Evolutionary conservation across 768 basidiomycete species (phyloP), one percentile per base, ranked within the genome.

Genomic region (Pleurotus sapidus): DNA sequence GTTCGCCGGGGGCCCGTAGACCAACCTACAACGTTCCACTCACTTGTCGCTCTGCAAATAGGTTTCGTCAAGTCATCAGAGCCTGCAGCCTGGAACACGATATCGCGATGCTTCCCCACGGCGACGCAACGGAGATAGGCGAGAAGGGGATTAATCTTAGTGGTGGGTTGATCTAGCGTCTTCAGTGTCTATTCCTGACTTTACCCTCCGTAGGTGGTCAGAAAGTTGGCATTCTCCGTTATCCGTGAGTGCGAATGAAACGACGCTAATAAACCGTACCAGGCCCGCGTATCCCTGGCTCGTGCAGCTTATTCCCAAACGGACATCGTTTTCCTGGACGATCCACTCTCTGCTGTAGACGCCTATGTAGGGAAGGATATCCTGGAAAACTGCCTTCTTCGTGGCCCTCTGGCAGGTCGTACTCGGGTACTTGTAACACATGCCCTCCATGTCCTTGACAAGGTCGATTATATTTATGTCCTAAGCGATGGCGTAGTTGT

Each of bases 281-380:
- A 87, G 81, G 87, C 88, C 40, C 84, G 88, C n/a, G 80, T 91
- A 3, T 87, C 86, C 1, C 72, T 92, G 23, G 92, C 91, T 0
- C 75, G 92, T 23, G 89, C 89, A 0, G 86, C 87, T 1, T 95
- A 93, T 63, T 84, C 88, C 2, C 72, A 78, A 0, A 78, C 87
- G 1, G 87, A 91, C 57, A 78, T 93, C 54, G 83, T 91, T 40
- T 79, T 93, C 12, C 78, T 93, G 27, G 91, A 95, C 64, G 91
- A 95, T 65, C 88, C 91, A 15, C 79, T 93, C 34, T 84, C 85
- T 34, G 90, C 91, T 0, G 85, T 93, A 7, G 91, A 93, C 60
- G 83, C 89, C 0, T 84, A 88, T 61, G 90, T 92, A 5, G 86
- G 87, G 8, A 84, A 84, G 61, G 76, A 76, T 25, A 81, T 89